Percentiles rank a stretch among this genome's conserved stretches.
These are phyloP conservation scores for Isochrysis galbana DNA, from an alignment of 78 protist species.

Conservation along the genomic window DNA sequence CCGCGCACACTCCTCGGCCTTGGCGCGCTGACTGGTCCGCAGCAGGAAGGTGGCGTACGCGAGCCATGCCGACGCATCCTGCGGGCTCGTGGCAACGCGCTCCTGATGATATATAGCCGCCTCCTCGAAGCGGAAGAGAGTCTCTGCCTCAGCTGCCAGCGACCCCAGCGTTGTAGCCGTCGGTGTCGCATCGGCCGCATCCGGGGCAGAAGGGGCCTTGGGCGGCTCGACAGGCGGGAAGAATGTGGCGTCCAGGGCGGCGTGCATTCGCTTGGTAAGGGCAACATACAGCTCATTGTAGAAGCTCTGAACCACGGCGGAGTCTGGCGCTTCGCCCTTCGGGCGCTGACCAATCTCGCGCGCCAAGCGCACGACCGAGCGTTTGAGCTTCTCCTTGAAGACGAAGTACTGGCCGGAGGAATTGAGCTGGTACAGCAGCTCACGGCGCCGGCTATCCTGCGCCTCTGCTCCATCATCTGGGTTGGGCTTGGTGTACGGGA, in stretches of 20 bases:
- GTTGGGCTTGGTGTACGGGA: neutral
- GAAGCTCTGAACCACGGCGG: neutral
- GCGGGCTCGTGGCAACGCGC: neutral
- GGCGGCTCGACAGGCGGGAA: neutral
- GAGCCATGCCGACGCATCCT: conserved; percentile 23
- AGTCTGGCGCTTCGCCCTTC: neutral
- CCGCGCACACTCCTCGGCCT: conserved; percentile 59
- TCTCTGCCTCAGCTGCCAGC: neutral
- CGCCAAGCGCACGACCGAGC: conserved; percentile 24
- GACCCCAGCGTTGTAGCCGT: neutral
- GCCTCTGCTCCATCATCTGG: neutral
- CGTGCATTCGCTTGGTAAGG: conserved; percentile 31
- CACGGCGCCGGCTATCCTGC: neutral
- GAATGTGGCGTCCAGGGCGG: neutral
- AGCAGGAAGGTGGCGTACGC: conserved; percentile 50
- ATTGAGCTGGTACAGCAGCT: conserved; percentile 22
- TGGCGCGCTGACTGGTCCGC: conserved; percentile 8
- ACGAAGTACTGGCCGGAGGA: conserved; percentile 27
- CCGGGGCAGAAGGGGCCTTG: neutral
- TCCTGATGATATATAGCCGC: conserved; percentile 39
- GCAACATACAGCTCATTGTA: conserved; percentile 41
- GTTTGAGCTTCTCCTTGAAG: conserved; percentile 48
- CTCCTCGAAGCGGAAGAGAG: neutral
- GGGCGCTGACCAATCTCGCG: conserved; percentile 17
- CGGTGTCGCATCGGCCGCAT: neutral